Conservation (phyloP, 2,329 filamentous ascomycete species). For the Curvularia lunata region DNA sequence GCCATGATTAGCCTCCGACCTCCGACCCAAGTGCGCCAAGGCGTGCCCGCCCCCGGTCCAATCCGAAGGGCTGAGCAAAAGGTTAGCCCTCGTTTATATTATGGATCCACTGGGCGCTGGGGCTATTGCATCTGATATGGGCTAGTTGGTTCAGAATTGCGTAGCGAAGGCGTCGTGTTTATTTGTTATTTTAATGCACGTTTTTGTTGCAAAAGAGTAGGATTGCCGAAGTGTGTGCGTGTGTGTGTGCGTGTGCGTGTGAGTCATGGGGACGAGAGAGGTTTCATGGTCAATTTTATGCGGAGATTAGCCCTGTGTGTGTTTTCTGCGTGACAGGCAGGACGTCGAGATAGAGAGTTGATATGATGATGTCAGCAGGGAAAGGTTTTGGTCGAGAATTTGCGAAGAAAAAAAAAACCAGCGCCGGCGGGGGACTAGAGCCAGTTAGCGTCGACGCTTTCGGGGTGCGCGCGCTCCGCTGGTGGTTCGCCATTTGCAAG, state of each 20-base stretch:
- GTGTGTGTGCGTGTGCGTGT: too few species aligned
- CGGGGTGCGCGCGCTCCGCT: constrained; percentile 2
- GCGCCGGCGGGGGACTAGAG: background rate
- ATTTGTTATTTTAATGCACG: background rate
- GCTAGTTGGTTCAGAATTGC: too few species aligned
- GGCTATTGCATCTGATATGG: background rate
- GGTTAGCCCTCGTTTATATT: background rate
- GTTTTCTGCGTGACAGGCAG: too few species aligned
- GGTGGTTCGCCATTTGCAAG: background rate
- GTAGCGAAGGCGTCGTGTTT: background rate
- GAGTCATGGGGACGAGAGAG: too few species aligned
- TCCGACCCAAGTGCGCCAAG: constrained; percentile 7
- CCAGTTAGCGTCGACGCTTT: background rate
- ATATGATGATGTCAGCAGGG: background rate
- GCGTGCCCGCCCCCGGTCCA: background rate
- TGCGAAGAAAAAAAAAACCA: background rate
- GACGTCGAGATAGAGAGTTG: too few species aligned
- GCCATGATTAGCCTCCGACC: constrained; percentile 6
- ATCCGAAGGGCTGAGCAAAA: background rate
- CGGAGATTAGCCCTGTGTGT: too few species aligned
- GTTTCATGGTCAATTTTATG: too few species aligned
- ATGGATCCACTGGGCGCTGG: background rate
- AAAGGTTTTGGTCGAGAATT: background rate
- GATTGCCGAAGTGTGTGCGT: too few species aligned
- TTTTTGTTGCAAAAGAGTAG: background rate